Evolutionary conservation across 371 early-diverging fungal genomes (phyloP), one percentile per base, ranked within the genome.

Genomic region (Mucor lusitanicus): DNA sequence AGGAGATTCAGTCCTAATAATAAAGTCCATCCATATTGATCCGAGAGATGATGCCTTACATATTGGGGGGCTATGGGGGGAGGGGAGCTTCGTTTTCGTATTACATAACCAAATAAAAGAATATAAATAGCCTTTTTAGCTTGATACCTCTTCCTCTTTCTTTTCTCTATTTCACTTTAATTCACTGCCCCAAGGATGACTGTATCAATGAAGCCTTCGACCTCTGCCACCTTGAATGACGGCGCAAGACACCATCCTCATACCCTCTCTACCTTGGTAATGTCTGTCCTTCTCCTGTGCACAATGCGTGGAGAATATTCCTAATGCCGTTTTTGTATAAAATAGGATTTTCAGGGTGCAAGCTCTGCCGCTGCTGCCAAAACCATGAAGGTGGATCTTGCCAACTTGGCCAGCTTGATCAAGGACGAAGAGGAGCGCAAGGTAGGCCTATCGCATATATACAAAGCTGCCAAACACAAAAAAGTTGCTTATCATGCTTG

Each of bases 1-100:
- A 91, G 66, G 95, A 94, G 69, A 84, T 94, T 65, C 81, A 81
- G 74, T 77, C 79, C 4, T n/a, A n/a, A n/a, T 81, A 77, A 60
- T 48, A n/a, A 48, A 63, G n/a, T n/a, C 17, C 0, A 19, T 44
- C 19, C 6, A 19, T 44, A 44, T 44, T 44, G 44, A 44, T 44
- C 44, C 44, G 44, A 44, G 8, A 44, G 44, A 44, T 44, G 44
- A 19, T 37, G 37, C 37, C 13, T 11, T 37, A 13, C 3, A 11
- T 13, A 33, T 33, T 33, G 37, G 37, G 15, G 37, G 37, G 13
- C 5, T 19, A 13, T 44, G 37, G 37, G 33, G 54, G 27, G 23
- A 30, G 30, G 6, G 53, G 27, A 17, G 54, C 33, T 33, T 44
- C 3, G 27, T 48, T 54, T 56, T 50, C 21, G 50, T 50, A 50